phyloP scores from a whole-genome alignment of 2,329 filamentous ascomycete genomes.

The Metarhizium robertsii region DNA sequence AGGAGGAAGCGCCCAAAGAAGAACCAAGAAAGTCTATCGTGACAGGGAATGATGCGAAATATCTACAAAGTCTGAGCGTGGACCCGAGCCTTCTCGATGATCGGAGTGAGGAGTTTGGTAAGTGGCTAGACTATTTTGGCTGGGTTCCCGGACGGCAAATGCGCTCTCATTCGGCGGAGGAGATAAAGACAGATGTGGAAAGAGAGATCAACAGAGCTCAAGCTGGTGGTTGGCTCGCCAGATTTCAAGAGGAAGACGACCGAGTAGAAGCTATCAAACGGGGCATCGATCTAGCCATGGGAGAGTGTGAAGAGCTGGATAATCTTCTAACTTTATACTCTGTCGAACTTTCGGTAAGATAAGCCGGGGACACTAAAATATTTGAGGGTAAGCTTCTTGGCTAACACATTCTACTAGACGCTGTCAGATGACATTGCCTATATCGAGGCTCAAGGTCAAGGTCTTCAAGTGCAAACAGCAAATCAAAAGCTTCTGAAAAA shows the following conservation, averaged over 20 bases:
- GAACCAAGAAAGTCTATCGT: conserved; percentile 51
- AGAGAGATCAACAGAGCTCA: conserved; percentile 85
- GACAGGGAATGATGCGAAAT: conserved; percentile 67
- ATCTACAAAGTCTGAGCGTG: conserved; percentile 68
- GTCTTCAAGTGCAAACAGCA: conserved; percentile 90
- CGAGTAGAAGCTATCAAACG: conserved; percentile 77
- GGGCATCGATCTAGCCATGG: conserved; percentile 81
- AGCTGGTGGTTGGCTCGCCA: conserved; percentile 83
- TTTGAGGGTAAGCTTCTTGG: background rate
- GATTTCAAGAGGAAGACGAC: conserved; percentile 79
- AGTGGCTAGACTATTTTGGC: conserved; percentile 76
- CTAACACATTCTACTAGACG: conserved; percentile 45
- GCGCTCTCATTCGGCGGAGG: conserved; percentile 65
- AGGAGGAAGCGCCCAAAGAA: conserved; percentile 28
- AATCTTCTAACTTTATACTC: conserved; percentile 89
- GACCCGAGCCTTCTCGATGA: conserved; percentile 69
- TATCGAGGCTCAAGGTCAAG: conserved; percentile 94
- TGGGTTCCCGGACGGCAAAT: conserved; percentile 73
- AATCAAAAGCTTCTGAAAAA: conserved; percentile 92
- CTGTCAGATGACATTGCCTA: conserved; percentile 93
- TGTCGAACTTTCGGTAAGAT: conserved; percentile 78
- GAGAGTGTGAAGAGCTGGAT: conserved; percentile 93
- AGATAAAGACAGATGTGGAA: conserved; percentile 73
- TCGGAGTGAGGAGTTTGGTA: conserved; percentile 70
- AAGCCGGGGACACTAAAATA: background rate